A percentile compares a stretch with the other conserved stretches of the same genome.
These are phyloP conservation scores for Arabidopsis lyrata DNA, from an alignment of 441 rosid genomes.

Conservation along the genomic window DNA sequence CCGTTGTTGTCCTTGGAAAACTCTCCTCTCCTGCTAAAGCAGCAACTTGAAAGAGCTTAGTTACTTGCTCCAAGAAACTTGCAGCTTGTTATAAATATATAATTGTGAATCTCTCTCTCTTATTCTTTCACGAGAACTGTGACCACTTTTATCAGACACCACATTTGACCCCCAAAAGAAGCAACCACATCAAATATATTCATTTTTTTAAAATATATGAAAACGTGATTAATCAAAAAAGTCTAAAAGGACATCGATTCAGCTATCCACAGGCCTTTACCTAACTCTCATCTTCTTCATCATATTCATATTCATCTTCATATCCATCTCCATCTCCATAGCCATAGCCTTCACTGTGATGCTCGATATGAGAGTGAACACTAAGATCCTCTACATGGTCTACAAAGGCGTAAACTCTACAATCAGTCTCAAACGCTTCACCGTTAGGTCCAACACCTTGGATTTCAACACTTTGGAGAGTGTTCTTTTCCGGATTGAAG, in stretches of 20 bases:
- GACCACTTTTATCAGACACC: too few relatives aligned
- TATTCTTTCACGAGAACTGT: background rate
- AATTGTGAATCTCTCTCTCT: conserved; percentile 16
- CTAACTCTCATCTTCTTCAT: too few relatives aligned
- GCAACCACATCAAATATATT: too few relatives aligned
- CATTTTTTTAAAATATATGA: too few relatives aligned
- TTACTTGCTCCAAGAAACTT: conserved; percentile 12
- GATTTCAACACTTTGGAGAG: conserved; percentile 8
- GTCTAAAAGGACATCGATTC: too few relatives aligned
- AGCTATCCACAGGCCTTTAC: too few relatives aligned
- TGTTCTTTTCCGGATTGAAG: background rate
- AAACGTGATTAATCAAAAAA: too few relatives aligned
- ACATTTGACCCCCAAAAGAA: too few relatives aligned
- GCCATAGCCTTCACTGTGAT: too few relatives aligned
- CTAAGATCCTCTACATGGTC: conserved; percentile 20
- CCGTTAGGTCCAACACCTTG: background rate
- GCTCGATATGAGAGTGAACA: background rate
- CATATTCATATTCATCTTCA: too few relatives aligned
- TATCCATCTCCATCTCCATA: too few relatives aligned
- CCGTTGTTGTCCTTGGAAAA: conserved; percentile 55
- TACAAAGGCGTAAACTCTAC: background rate
- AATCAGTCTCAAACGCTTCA: background rate
- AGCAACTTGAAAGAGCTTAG: conserved; percentile 38
- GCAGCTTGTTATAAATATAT: background rate
- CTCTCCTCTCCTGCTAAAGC: conserved; percentile 76